Conservation (phyloP, 805 yeast species). For the Kazachstania martiniae region DNA sequence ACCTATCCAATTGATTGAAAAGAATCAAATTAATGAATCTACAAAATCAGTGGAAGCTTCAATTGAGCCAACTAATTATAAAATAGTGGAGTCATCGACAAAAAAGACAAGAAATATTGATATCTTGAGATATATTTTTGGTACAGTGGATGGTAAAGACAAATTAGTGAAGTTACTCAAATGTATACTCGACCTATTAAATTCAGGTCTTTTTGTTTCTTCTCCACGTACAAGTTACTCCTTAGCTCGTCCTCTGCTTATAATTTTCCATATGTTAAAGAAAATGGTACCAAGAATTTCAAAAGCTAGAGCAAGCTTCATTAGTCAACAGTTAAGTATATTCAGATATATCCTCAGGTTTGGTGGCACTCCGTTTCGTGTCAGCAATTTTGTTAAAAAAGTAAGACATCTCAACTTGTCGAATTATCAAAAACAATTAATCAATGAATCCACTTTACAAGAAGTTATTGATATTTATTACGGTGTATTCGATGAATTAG, state of each 20-base stretch:
- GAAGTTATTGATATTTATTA: conserved; percentile 51
- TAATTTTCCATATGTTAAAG: too few relatives aligned
- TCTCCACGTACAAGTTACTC: too few relatives aligned
- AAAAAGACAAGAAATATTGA: conserved; percentile 25
- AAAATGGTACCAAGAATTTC: background rate
- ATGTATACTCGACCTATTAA: conserved; percentile 44
- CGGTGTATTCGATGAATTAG: conserved; percentile 53
- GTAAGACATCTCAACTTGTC: conserved; percentile 10
- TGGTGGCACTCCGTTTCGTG: conserved; percentile 57
- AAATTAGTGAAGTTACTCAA: conserved; percentile 56
- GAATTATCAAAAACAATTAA: conserved; percentile 23
- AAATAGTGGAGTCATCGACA: too few relatives aligned
- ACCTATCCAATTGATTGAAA: too few relatives aligned
- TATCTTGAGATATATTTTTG: conserved; percentile 41
- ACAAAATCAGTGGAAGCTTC: too few relatives aligned
- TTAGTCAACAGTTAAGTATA: conserved; percentile 30
- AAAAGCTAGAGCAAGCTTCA: background rate
- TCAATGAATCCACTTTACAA: conserved; percentile 34
- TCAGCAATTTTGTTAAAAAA: conserved; percentile 31
- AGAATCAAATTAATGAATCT: too few relatives aligned
- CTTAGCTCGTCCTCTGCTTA: too few relatives aligned
- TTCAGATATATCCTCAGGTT: conserved; percentile 62
- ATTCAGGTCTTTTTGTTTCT: too few relatives aligned
- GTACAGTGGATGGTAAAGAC: conserved; percentile 57
- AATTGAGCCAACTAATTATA: too few relatives aligned